Base-by-base conservation (phyloP, 805 yeast genomes). In the Metschnikowia rubicola region DNA sequence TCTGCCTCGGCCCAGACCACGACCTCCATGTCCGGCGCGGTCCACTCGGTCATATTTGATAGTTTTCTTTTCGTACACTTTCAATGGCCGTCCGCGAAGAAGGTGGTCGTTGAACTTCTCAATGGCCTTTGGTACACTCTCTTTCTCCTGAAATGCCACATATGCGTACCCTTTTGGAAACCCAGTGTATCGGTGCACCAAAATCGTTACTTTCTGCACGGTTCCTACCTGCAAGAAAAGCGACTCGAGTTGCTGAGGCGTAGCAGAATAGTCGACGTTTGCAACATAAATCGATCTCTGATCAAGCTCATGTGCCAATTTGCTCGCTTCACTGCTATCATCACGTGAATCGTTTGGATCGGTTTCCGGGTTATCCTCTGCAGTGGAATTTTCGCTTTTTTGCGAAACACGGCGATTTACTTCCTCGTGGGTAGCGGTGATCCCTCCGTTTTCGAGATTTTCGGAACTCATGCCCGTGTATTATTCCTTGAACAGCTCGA, bases 131-230 rank as follows among this genome's bases (percentile, higher is more conserved):
- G 61, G 55, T 7, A 77, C 82, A 12, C 75, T 64, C 6, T 66
- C 74, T 4, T 52, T 49, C 8, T 60, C 56, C 11, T 72, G 75
- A 57, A 81, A 84, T 54, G 85, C 83, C 30, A 84, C 69, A 54
- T 81, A 84, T 1, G 87, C 88, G 58, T 78, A 80, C 2, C 87
- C 88, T 52, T 74, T 77, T 8, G 80, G 77, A 15, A 60, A 60
- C 0, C 80, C 79, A 1, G 77, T 68, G 53, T 56, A 65, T 38
- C 67, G 67, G 52, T 75, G 76, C 46, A 69, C 67, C 47, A 80
- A 65, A 19, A 81, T 71, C 1, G 86, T 81, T 10, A 81, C 74
- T 52, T 83, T 62, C 50, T 74, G 74, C 41, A 80, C 73, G 1
- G 59, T 60, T 1, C 84, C 85, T 35, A 65, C 68, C 1, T 48